A percentile compares a stretch with the other conserved stretches of the same genome.
These are phyloP conservation scores for Cymbopogon citratus DNA, from an alignment of 176 grass and related monocot genomes.

Conservation along the genomic window DNA sequence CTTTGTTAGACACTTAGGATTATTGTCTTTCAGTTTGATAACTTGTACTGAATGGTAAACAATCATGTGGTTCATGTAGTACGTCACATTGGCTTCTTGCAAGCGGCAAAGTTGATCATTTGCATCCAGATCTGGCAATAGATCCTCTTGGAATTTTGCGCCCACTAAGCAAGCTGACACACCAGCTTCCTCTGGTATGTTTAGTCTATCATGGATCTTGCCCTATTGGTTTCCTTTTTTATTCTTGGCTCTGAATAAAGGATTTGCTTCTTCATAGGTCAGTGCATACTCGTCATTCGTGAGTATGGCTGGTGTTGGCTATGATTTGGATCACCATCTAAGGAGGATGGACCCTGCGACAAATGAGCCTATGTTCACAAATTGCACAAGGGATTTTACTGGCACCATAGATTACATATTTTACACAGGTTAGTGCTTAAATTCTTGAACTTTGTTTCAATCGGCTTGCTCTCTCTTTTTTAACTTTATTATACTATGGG, in stretches of 20 bases:
- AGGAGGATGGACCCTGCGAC: constrained; percentile 65
- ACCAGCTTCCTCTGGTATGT: constrained; percentile 83
- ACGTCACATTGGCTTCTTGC: constrained; percentile 78
- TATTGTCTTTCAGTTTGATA: neutral
- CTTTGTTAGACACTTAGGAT: neutral
- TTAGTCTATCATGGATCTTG: neutral
- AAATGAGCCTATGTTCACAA: constrained; percentile 88
- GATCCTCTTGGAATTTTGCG: constrained; percentile 78
- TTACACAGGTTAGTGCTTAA: constrained; percentile 57
- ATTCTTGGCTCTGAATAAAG: neutral
- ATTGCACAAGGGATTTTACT: constrained; percentile 85
- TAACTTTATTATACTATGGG: neutral
- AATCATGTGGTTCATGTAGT: constrained; percentile 34
- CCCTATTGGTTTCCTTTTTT: constrained; percentile 8
- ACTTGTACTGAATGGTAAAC: constrained; percentile 1
- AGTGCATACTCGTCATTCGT: constrained; percentile 91
- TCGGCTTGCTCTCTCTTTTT: neutral
- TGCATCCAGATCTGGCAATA: constrained; percentile 72
- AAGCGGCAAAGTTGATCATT: constrained; percentile 67
- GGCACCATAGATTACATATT: constrained; percentile 89
- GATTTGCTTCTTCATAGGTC: constrained; percentile 49
- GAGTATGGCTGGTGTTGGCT: constrained; percentile 46
- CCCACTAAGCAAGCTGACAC: constrained; percentile 66
- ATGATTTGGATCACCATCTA: constrained; percentile 64
- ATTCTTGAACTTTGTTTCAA: neutral